A percentile compares a stretch with the other conserved stretches of the same genome.
These are phyloP conservation scores for Phialemonium atrogriseum DNA, from an alignment of 2,329 filamentous ascomycete genomes.

Conservation along the genomic window DNA sequence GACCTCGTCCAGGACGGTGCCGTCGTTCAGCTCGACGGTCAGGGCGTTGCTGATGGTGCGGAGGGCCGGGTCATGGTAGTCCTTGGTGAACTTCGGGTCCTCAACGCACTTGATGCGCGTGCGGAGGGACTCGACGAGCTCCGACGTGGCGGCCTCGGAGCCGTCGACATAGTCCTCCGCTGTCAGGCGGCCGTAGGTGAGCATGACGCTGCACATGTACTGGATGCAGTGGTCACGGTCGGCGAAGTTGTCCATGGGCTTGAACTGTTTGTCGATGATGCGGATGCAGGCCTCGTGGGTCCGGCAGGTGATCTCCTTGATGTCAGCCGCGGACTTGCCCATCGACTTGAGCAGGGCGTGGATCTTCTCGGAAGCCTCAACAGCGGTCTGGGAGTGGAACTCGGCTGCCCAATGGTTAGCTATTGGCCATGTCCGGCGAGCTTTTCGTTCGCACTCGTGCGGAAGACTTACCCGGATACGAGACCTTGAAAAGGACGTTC, in stretches of 20 bases:
- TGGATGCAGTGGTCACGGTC: slow-evolving; percentile 99
- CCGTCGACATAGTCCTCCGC: slow-evolving; percentile 92
- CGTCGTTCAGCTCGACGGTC: slow-evolving; percentile 90
- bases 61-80: slow-evolving; percentile 91
- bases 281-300: slow-evolving; percentile 98
- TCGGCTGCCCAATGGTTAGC: slow-evolving; percentile 50
- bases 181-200: slow-evolving; percentile 87
- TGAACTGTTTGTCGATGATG: slow-evolving; percentile 99
- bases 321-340: slow-evolving; percentile 89
- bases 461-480: slow-evolving; percentile 79
- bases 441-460: no score
- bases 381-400: slow-evolving; percentile 97
- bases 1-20: slow-evolving; percentile 82
- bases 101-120: slow-evolving; percentile 94
- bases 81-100: slow-evolving; percentile 85
- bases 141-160: slow-evolving; percentile 82
- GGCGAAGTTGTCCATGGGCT: slow-evolving; percentile 99
- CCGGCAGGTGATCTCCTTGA: slow-evolving; percentile 86
- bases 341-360: slow-evolving; percentile 71
- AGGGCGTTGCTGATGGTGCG: slow-evolving; percentile 96
- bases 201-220: slow-evolving; percentile 98
- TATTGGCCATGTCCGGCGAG: background rate
- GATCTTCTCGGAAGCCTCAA: slow-evolving; percentile 87
- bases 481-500: slow-evolving; percentile 99
- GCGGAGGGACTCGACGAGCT: slow-evolving; percentile 82